phyloP scores from a whole-genome alignment of 495 filamentous ascomycete species.

The Penicillium chermesinum region DNA sequence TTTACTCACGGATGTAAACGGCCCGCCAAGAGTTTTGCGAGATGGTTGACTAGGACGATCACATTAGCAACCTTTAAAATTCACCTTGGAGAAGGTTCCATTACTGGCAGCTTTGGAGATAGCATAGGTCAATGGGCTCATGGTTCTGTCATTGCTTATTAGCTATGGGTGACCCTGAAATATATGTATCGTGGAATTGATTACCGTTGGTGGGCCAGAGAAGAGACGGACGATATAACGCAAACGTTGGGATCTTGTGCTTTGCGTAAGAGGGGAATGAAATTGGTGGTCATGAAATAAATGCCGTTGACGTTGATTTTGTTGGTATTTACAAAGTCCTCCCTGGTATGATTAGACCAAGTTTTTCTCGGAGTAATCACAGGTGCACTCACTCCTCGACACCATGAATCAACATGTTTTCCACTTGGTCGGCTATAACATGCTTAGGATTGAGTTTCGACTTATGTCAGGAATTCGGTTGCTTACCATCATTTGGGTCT shows the following conservation, averaged over 20 bases:
- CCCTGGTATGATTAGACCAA: too few species aligned
- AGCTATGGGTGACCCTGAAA: background rate
- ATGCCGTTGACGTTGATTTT: slow-evolving; percentile 8
- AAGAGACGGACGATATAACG: slow-evolving; percentile 9
- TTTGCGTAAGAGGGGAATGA: slow-evolving; percentile 8
- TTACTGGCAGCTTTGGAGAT: slow-evolving; percentile 5
- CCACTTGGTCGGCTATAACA: slow-evolving; percentile 14
- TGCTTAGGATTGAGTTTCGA: background rate
- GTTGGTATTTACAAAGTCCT: background rate
- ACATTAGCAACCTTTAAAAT: too few species aligned
- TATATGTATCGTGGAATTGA: background rate
- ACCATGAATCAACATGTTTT: slow-evolving; percentile 11
- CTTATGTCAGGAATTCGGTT: background rate
- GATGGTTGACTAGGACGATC: slow-evolving; percentile 11
- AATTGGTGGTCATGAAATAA: slow-evolving; percentile 7
- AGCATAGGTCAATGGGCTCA: slow-evolving; percentile 13
- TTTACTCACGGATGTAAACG: slow-evolving; percentile 14
- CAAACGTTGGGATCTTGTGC: slow-evolving; percentile 7
- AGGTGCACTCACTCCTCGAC: slow-evolving; percentile 15
- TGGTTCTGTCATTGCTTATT: slow-evolving; percentile 3
- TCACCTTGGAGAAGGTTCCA: too few species aligned
- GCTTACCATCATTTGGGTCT: slow-evolving; percentile 13
- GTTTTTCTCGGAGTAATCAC: too few species aligned
- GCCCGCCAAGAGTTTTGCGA: slow-evolving; percentile 16
- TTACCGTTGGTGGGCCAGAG: slow-evolving; percentile 10